Percentiles rank a stretch among this genome's conserved stretches.
phyloP scores from a whole-genome alignment of 768 basidiomycete species.

The Tulasnella sp. region DNA sequence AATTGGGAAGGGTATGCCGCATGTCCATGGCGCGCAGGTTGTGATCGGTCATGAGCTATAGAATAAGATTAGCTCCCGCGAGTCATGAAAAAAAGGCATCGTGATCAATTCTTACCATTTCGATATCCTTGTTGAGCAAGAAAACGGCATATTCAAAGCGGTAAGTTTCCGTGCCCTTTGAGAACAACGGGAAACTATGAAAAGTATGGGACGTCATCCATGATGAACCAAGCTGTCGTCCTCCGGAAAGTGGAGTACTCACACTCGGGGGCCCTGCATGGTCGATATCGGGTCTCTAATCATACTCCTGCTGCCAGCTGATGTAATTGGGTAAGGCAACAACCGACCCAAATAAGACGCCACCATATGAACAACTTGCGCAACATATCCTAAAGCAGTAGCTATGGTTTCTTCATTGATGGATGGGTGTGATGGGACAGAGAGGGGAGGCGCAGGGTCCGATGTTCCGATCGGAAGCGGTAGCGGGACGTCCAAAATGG shows the following conservation, averaged over 20 bases:
- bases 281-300: conserved; percentile 87
- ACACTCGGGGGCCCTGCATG: conserved; percentile 94
- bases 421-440: conserved; percentile 47
- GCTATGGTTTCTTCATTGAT: conserved; percentile 80
- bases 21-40: conserved; percentile 81
- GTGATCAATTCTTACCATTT: conserved; percentile 47
- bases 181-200: conserved; percentile 83
- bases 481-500: conserved; percentile 75
- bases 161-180: conserved; percentile 86
- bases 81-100: conserved; percentile 7
- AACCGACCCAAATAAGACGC: conserved; percentile 63
- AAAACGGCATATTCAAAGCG: conserved; percentile 97
- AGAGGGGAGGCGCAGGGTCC: conserved; percentile 75
- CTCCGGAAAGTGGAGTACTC: conserved; percentile 25
- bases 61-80: not conserved
- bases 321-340: conserved; percentile 81
- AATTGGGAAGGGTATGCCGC: conserved; percentile 90
- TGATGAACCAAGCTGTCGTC: not conserved
- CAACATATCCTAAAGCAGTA: conserved; percentile 81
- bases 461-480: conserved; percentile 65
- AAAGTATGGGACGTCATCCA: not conserved
- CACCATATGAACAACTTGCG: conserved; percentile 72
- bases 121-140: conserved; percentile 92
- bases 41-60: conserved; percentile 81
- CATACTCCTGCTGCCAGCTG: conserved; percentile 77